Evolutionary conservation across 2,329 filamentous ascomycete genomes (phyloP), one percentile per base, ranked within the genome.

Genomic region (Domatiomyces globalis): DNA sequence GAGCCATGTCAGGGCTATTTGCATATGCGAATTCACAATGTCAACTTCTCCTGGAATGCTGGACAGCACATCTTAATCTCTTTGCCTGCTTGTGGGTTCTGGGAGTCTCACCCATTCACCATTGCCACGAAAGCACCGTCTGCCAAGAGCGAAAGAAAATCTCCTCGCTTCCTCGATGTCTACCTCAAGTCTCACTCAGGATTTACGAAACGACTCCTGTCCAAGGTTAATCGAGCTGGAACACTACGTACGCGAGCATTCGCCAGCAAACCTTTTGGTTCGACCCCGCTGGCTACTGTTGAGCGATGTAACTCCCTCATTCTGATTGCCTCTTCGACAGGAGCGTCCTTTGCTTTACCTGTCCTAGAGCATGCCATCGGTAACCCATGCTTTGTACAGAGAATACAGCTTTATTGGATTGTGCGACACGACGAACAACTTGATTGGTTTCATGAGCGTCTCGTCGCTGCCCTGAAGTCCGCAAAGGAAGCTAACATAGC

Each of bases 91-190:
- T 62, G 81, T 39, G 70, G 72, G 17, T 78, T 77, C 0, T 64
- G 83, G 1, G 77, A 83, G 59, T 76, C 74, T 20, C 80, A 84
- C 56, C 81, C 80, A 0, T 83, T 83, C 60, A 83, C 79, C 1
- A 78, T 83, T 52, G 67, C 75, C 2, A 78, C 45, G 19, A 39
- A 53, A 22, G 20, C 54, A 12, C 49, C 54, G 17, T 51, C 33
- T 22, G 48, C 46, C 4, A 43, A 49, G 17, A 46, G 47, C 8
- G 49, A 49, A 19, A 27, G 49, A 18, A 49, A 44, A 9, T 49
- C 49, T 8, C 39, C 52, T 20, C 39, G 49, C 27, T 45, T 51
- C 29, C 39, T 59, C 18, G 53, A 57, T 15, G 18, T 59, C 2
- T 59, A 55, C 36, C 36, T 58, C 22, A 49, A 54, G 42, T 55